Evolutionary conservation across 2,329 filamentous ascomycete species (phyloP).

Genomic region (Chaetomium olivaceum): DNA sequence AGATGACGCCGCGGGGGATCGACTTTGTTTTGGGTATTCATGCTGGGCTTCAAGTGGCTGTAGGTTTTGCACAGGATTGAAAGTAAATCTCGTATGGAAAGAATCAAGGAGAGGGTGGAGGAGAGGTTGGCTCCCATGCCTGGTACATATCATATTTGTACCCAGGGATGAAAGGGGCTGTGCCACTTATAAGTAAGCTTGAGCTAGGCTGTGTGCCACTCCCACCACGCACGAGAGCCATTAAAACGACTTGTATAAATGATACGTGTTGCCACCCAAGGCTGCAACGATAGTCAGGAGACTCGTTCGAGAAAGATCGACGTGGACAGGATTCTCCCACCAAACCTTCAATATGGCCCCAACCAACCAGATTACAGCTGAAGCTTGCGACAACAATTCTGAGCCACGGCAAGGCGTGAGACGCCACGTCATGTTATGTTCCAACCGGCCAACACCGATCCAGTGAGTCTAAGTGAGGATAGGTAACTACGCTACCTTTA

Average conservation of each 20-base stretch:
- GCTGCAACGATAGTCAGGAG: background rate
- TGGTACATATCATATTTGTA: background rate
- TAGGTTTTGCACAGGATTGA: background rate
- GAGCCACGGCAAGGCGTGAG: background rate
- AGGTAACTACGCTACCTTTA: no score
- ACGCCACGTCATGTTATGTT: background rate
- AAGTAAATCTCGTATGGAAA: background rate
- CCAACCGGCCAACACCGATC: no score
- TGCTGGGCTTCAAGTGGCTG: background rate
- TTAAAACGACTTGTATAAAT: no score
- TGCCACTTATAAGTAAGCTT: background rate
- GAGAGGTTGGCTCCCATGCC: background rate
- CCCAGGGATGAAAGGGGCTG: background rate
- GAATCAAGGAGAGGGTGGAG: background rate
- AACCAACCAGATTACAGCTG: background rate
- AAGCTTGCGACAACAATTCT: background rate
- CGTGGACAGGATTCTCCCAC: background rate
- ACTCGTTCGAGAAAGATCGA: background rate
- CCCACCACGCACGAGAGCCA: no score
- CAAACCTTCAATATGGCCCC: no score
- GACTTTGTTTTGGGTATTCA: constrained; percentile 9
- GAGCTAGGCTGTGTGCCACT: background rate
- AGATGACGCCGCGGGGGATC: background rate
- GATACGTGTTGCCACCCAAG: no score
- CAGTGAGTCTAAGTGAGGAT: no score